Base-by-base conservation (phyloP, 1,284 basidiomycete species). In the Boletus hoseneyae region DNA sequence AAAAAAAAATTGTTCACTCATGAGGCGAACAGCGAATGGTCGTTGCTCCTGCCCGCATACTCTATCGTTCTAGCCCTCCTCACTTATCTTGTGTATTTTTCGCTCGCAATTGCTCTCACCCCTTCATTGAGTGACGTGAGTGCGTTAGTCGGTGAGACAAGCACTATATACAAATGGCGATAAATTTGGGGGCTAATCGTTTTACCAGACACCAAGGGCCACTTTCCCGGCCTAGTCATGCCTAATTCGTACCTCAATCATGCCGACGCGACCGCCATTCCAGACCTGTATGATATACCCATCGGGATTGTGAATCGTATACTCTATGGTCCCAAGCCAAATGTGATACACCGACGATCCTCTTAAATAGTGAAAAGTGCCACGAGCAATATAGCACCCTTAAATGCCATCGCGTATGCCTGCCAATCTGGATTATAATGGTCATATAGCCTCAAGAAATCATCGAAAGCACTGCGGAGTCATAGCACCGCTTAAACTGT, bases 1-100 rank as follows among this genome's bases (percentile, higher is more conserved):
- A 21, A 36, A 36, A n/a, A 54, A 39, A 36, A 34, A 4, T 18
- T 9, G 13, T 18, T 1, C 16, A 23, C 42, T 59, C n/a, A 54
- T 32, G 4, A 4, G 7, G 8, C 30, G 36, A 16, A 58, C 36
- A 65, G 91, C 25, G 90, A 94, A 75, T 94, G 92, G 91, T 79
- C 89, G 18, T 61, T 93, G 25, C 77, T 94, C 30, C 66, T 94
- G n/a, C 92, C 92, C 21, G 82, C 90, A 15, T 94, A 86, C 71
- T 77, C 87, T 12, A 75, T 90, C 57, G 69, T 93, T 39, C 58
- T 87, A 12, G 79, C 86, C 39, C 77, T 93, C 39, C 74, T 90
- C 49, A 85, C 89, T 3, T 94, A 93, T 68, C 80, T 83, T 64
- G 74, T 78, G 2, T 93, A 94, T 64, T 85, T 85, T 56, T 81